Percentiles rank a stretch among this genome's conserved stretches.
Evolutionary conservation across 805 yeast species (phyloP).

Genomic region (Lipomyces lipofer): DNA sequence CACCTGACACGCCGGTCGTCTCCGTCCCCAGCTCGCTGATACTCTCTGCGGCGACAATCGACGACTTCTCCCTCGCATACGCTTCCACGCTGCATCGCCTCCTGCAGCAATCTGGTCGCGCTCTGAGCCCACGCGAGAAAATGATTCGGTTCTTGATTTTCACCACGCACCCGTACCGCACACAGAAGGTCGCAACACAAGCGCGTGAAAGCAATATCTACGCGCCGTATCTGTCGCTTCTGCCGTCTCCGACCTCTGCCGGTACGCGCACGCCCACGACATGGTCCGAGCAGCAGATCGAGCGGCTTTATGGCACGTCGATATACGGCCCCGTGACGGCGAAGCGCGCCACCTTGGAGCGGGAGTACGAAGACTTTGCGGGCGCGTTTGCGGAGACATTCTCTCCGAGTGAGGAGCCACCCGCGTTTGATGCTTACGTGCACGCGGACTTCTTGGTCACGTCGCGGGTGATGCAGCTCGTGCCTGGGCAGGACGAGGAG

Average conservation of each 20-base stretch:
- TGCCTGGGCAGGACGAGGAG: slow-evolving; percentile 19
- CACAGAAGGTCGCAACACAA: not conserved
- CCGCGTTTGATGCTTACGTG: slow-evolving; percentile 35
- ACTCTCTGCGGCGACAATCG: slow-evolving; percentile 9
- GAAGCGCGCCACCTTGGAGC: slow-evolving; percentile 6
- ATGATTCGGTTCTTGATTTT: slow-evolving; percentile 19
- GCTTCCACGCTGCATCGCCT: not conserved
- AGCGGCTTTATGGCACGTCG: slow-evolving; percentile 16
- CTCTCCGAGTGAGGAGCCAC: slow-evolving; percentile 6
- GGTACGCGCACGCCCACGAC: slow-evolving; percentile 10
- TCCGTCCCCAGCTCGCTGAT: slow-evolving; percentile 3
- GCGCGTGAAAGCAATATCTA: slow-evolving; percentile 1
- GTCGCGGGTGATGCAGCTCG: slow-evolving; percentile 41
- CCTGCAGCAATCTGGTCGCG: not conserved
- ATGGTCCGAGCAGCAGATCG: slow-evolving; percentile 15
- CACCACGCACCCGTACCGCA: slow-evolving; percentile 10
- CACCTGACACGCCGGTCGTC: not conserved
- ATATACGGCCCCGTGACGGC: slow-evolving; percentile 16
- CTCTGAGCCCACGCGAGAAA: slow-evolving; percentile 10
- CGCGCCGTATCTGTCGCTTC: slow-evolving; percentile 11
- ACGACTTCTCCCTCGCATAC: slow-evolving; percentile 7
- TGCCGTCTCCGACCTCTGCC: slow-evolving; percentile 14
- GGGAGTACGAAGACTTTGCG: slow-evolving; percentile 1
- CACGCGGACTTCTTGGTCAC: slow-evolving; percentile 42
- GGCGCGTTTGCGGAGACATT: slow-evolving; percentile 2